Percentiles rank a stretch among this genome's conserved stretches.
Evolutionary conservation across 2,329 filamentous ascomycete genomes (phyloP).

Genomic region (Fusarium foetens): DNA sequence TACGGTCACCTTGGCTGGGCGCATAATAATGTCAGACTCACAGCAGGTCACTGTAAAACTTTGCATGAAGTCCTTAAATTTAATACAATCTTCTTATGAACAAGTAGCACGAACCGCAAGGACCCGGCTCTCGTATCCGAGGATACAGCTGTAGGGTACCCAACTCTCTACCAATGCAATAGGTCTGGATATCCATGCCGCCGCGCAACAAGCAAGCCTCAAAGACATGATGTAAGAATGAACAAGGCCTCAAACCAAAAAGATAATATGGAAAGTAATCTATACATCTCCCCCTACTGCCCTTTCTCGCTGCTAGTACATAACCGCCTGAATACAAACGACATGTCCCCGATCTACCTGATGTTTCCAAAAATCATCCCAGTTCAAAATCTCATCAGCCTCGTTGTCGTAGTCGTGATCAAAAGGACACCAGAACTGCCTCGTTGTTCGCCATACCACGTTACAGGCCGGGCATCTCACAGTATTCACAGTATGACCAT

Average conservation of each 20-base stretch:
- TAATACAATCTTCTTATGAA: rapidly evolving
- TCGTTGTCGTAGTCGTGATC: rapidly evolving
- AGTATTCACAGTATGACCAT: rapidly evolving
- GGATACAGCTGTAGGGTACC: rapidly evolving
- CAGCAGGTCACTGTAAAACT: rapidly evolving
- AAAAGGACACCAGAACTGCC: rapidly evolving
- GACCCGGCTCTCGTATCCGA: rapidly evolving
- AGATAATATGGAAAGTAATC: background rate
- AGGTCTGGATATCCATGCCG: rapidly evolving
- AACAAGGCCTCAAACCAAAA: rapidly evolving
- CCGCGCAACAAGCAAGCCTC: rapidly evolving
- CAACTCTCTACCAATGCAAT: rapidly evolving
- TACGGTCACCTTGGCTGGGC: background rate
- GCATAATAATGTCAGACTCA: rapidly evolving
- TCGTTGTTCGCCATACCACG: rapidly evolving
- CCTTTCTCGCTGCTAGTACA: rapidly evolving
- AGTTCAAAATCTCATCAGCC: rapidly evolving
- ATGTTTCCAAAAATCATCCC: background rate
- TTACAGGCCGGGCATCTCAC: rapidly evolving
- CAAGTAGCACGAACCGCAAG: rapidly evolving
- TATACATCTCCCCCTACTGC: rapidly evolving
- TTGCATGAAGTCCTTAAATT: background rate
- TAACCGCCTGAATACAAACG: rapidly evolving
- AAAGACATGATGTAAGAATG: rapidly evolving
- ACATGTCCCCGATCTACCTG: rapidly evolving